Evolutionary conservation across 768 basidiomycete species (phyloP).

Genomic region (Phaeotremella skinneri): DNA sequence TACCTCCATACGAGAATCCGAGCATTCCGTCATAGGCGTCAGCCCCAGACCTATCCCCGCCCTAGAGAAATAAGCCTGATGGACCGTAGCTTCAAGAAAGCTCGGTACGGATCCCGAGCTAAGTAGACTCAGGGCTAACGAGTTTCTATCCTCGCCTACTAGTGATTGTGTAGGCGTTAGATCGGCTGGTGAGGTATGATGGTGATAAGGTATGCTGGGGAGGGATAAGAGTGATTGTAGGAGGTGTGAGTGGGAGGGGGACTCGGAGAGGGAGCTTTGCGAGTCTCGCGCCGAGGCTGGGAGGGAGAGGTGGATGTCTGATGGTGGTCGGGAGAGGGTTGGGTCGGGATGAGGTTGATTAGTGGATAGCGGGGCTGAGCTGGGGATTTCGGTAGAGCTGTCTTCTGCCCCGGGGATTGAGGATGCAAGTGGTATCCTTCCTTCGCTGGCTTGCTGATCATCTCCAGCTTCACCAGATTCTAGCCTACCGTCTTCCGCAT

Average conservation of each 20-base stretch:
- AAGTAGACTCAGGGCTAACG: conserved; percentile 16
- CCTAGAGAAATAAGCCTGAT: neutral
- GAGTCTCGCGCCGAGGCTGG: conserved; percentile 8
- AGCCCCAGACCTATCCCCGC: neutral
- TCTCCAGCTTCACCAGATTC: too few species aligned
- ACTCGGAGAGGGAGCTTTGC: neutral
- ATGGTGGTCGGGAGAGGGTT: neutral
- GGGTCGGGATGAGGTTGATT: too few species aligned
- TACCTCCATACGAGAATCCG: neutral
- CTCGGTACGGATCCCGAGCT: conserved; percentile 8
- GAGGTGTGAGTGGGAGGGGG: neutral
- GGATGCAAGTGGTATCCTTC: too few species aligned
- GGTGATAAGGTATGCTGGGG: too few species aligned
- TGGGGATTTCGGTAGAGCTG: too few species aligned
- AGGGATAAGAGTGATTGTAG: too few species aligned
- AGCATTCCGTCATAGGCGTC: neutral
- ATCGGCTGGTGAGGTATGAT: too few species aligned
- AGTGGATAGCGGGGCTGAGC: too few species aligned
- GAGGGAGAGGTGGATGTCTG: conserved; percentile 1
- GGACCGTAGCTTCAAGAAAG: conserved; percentile 15
- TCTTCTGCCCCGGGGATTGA: too few species aligned
- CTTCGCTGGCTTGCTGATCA: too few species aligned
- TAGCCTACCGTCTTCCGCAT: too few species aligned
- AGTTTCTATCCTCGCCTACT: conserved; percentile 13
- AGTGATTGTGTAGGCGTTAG: too few species aligned